Evolutionary conservation across 2,329 filamentous ascomycete genomes (phyloP).

Genomic region (Hymenoscyphus linearis): DNA sequence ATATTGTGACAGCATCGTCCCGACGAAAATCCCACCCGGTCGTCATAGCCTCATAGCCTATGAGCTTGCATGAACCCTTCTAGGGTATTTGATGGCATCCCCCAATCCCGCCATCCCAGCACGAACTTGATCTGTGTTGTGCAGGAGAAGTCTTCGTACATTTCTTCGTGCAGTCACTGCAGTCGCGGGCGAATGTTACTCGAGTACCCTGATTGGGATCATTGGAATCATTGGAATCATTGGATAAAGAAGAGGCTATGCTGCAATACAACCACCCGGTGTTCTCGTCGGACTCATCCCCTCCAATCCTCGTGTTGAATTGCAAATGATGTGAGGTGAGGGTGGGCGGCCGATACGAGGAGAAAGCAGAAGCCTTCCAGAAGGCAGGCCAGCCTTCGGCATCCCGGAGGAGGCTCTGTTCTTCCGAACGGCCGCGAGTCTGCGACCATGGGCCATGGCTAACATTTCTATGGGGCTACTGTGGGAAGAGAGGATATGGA

Average conservation of each 20-base stretch:
- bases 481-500: not conserved
- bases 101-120: not conserved
- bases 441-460: too few relatives aligned
- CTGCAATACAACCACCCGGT: not conserved
- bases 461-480: too few relatives aligned
- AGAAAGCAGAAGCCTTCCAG: not conserved
- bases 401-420: not conserved
- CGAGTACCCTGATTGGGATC: not conserved
- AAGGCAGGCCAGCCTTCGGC: not conserved
- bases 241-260: not conserved
- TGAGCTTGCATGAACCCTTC: not conserved
- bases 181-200: not conserved
- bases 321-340: not conserved
- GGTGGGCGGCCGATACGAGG: not conserved
- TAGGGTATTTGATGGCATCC: not conserved
- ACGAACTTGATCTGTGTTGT: not conserved
- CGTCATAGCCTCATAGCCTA: not conserved
- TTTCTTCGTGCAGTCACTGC: not conserved
- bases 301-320: not conserved
- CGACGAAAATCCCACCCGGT: not conserved
- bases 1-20: not conserved
- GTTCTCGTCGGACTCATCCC: too few relatives aligned
- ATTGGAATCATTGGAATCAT: not conserved
- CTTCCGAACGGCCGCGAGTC: not conserved
- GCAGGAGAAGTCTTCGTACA: not conserved